Evolutionary conservation across 352 stramenopile species (phyloP).

Genomic region (Plasmopara viticola): DNA sequence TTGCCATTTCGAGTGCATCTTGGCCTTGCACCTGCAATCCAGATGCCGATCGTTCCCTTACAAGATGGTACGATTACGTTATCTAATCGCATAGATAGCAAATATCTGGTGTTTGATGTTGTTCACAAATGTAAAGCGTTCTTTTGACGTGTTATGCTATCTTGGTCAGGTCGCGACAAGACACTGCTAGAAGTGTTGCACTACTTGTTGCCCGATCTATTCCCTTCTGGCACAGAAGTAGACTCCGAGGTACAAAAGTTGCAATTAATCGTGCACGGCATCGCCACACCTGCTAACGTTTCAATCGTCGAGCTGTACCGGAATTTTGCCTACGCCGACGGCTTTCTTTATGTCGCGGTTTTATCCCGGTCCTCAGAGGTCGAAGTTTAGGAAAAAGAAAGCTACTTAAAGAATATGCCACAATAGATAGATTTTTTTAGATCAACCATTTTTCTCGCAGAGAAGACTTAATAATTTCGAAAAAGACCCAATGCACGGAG

Average conservation of each 20-base stretch:
- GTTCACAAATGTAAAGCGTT: neutral
- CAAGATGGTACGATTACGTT: conserved; percentile 24
- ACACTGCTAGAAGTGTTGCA: conserved; percentile 42
- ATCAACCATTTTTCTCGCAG: conserved; percentile 2
- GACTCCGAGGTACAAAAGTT: conserved; percentile 7
- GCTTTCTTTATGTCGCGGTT: conserved; percentile 66
- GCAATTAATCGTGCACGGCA: conserved; percentile 51
- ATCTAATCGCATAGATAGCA: neutral
- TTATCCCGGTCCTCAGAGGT: conserved; percentile 10
- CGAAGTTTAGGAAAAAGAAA: neutral
- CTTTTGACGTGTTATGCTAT: neutral
- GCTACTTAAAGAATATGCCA: neutral
- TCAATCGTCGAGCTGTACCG: conserved; percentile 59
- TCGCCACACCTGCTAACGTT: conserved; percentile 38
- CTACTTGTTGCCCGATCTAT: conserved; percentile 61
- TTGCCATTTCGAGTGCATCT: conserved; percentile 66
- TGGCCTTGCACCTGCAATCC: conserved; percentile 44
- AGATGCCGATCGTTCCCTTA: conserved; percentile 62
- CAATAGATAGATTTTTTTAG: neutral
- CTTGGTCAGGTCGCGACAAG: conserved; percentile 31
- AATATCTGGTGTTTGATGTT: too few relatives aligned
- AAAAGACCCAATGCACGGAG: conserved; percentile 11
- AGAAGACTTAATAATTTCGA: conserved; percentile 12
- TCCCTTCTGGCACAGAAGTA: conserved; percentile 13
- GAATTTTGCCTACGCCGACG: conserved; percentile 63